phyloP scores from a whole-genome alignment of 805 yeast genomes.

The Candida boleticola region DNA sequence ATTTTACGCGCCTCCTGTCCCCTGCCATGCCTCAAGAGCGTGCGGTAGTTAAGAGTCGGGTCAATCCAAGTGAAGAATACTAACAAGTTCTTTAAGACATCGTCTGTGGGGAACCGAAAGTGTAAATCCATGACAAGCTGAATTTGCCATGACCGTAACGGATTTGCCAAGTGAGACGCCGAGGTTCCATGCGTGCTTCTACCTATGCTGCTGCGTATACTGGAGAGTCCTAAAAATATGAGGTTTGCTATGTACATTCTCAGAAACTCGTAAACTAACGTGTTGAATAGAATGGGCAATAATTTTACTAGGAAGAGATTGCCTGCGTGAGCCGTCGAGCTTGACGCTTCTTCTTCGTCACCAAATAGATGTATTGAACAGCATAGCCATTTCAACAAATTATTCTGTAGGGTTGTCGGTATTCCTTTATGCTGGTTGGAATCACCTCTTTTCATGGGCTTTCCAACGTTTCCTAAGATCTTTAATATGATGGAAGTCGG shows the following conservation, averaged over 20 bases:
- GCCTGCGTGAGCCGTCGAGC: no score
- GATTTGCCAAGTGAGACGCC: conserved; percentile 4
- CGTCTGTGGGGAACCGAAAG: conserved; percentile 31
- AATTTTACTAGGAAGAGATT: conserved; percentile 12
- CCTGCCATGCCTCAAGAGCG: background rate
- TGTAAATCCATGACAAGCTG: conserved; percentile 25
- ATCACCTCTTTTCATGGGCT: conserved; percentile 2
- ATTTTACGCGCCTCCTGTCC: background rate
- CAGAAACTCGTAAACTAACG: conserved; percentile 23
- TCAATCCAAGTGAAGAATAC: conserved; percentile 18
- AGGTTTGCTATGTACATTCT: conserved; percentile 20
- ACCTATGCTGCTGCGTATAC: background rate
- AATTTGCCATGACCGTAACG: conserved; percentile 27
- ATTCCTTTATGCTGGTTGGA: background rate
- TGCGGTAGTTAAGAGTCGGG: conserved; percentile 11
- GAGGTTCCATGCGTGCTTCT: no score
- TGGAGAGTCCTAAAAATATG: conserved; percentile 12
- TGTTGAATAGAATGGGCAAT: conserved; percentile 17
- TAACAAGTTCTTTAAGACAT: conserved; percentile 20
- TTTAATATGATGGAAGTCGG: background rate
- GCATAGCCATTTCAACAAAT: conserved; percentile 22
- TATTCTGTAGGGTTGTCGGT: conserved; percentile 14
- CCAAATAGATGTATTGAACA: conserved; percentile 16
- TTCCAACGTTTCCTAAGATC: conserved; percentile 2
- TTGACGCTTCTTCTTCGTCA: conserved; percentile 6